Base-by-base conservation (phyloP, 805 yeast genomes). In the Kluyveromyces aestuarii region DNA sequence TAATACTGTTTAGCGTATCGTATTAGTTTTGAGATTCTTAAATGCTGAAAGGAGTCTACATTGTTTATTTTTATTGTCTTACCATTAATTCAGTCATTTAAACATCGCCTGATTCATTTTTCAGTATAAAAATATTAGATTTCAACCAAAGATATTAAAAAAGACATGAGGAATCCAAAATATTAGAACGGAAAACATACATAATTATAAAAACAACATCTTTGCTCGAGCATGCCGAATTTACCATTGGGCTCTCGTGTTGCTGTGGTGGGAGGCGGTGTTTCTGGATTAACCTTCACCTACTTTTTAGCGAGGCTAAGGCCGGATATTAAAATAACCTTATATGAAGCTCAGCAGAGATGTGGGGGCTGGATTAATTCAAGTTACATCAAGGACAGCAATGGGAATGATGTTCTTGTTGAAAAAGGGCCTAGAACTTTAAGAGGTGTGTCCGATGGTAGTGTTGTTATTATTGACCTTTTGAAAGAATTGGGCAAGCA, bases 391-490 rank as follows among this genome's bases (percentile, higher is more conserved):
- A 55, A 56, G n/a, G 59, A 69, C 37, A 44, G 58, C 6, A 60
- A 55, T 33, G 70, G 60, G 11, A 52, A 52, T 38, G 60, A 49
- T 11, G 43, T 59, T 8, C 54, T 63, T 63, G 50, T 73, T 2
- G 98, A 93, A 58, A 84, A 82, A 52, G 99, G 98, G 0, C 98
- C 99, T 0, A 70, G 98, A 45, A 93, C 98, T 0, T 69, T 93
- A 41, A 70, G 96, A 51, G 96, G 96, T 0, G 78, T 78, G 6
- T 84, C 88, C 48, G 81, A 81, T 39, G 98, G 98, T 0, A 79
- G 89, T 0, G 67, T 84, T 30, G 58, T 87, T 25, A 76, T 86
- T 8, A 66, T 84, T 19, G 95, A 86, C 60, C 71, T 80, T 2
- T 59, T 87, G 49, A 49, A 59, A 17, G 59, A 62, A 35, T 64